Percentiles rank a stretch among this genome's conserved stretches.
Conservation (phyloP, 2,329 filamentous ascomycete genomes). For the Fusarium subtropicale region DNA sequence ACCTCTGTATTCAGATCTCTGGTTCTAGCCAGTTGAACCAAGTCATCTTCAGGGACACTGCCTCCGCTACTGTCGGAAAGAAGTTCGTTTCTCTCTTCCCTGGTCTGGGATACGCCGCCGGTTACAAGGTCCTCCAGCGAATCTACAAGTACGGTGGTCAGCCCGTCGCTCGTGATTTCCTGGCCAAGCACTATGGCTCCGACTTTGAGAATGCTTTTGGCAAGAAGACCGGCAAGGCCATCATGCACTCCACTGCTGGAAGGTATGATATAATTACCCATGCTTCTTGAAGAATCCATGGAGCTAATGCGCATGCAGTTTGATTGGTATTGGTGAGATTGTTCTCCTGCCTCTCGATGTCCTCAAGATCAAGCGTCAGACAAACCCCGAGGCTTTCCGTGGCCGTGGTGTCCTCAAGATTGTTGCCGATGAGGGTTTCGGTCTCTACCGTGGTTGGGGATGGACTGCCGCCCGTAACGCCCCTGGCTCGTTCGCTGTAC, state of each 20-base stretch:
- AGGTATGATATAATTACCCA: slow-evolving; percentile 63
- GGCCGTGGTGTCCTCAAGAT: slow-evolving; percentile 92
- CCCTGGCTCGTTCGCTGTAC: slow-evolving; percentile 93
- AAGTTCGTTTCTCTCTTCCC: slow-evolving; percentile 98
- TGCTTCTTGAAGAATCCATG: not conserved
- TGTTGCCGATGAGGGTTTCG: slow-evolving; percentile 92
- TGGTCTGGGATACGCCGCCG: slow-evolving; percentile 94
- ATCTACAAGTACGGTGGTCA: slow-evolving; percentile 99
- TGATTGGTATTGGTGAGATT: slow-evolving; percentile 98
- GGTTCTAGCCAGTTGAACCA: slow-evolving; percentile 75
- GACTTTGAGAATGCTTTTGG: slow-evolving; percentile 92
- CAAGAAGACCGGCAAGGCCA: slow-evolving; percentile 96
- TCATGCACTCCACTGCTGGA: slow-evolving; percentile 97
- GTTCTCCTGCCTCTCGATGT: slow-evolving; percentile 95
- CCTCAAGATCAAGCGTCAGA: slow-evolving; percentile 99
- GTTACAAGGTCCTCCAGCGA: slow-evolving; percentile 96
- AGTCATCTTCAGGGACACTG: slow-evolving; percentile 94
- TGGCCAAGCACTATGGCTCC: slow-evolving; percentile 80
- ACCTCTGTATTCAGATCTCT: slow-evolving; percentile 47
- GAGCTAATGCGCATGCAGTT: slow-evolving; percentile 59
- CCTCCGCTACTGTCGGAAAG: slow-evolving; percentile 72
- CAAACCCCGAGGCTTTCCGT: slow-evolving; percentile 97
- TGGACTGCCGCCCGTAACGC: slow-evolving; percentile 98
- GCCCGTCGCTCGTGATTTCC: slow-evolving; percentile 91
- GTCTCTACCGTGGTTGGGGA: slow-evolving; percentile 93